Evolutionary conservation across 2,329 filamentous ascomycete species (phyloP), one percentile per base, ranked within the genome.

Genomic region (Neonectria coccinea): DNA sequence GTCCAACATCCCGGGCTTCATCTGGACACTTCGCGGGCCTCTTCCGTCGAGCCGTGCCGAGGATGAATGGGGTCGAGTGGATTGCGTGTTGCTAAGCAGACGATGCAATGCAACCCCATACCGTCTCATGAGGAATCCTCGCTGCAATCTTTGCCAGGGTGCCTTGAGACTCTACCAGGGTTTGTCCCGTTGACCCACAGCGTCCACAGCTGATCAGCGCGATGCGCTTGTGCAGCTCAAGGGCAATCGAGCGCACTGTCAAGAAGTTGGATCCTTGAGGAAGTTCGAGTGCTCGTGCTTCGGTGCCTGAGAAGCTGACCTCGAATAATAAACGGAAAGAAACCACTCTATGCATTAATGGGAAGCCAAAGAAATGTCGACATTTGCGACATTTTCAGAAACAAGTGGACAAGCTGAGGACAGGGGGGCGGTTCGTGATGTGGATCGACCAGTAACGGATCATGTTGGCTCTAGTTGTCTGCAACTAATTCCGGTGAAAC

Each of bases 21-120:
- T 39, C 7, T 29, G 5, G 6, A 9, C 3, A 14, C 36, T 39
- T 12, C 33, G 33, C 33, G 33, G 33, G 12, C 11, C 11, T 16
- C 11, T 2, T 16, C 33, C 33, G 33, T 16, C 33, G 33, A 36
- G 33, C 33, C 33, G 33, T 36, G 10, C 33, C 33, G 33, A 36
- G 14, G 39, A 41, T n/a, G 39, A 41, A 41, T 18, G 39, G 39
- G 33, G 12, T 36, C 33, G 33, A 14, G 33, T 16, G 31, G 31
- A 33, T 33, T 33, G 11, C 10, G 4, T 12, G 31, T 33, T 33
- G 31, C 31, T 33, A 33, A 39, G 36, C 36, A 39, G 16, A 42
- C 39, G n/a, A 42, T 42, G 39, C 39, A 42, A 42, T 42, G n/a
- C n/a, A 42, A 42, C 39, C 39, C 39, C n/a, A 11, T 42, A 42